Evolutionary conservation across 306 rosid genomes (phyloP), one percentile per base, ranked within the genome.

Genomic region (Cicer pinnatifidum): DNA sequence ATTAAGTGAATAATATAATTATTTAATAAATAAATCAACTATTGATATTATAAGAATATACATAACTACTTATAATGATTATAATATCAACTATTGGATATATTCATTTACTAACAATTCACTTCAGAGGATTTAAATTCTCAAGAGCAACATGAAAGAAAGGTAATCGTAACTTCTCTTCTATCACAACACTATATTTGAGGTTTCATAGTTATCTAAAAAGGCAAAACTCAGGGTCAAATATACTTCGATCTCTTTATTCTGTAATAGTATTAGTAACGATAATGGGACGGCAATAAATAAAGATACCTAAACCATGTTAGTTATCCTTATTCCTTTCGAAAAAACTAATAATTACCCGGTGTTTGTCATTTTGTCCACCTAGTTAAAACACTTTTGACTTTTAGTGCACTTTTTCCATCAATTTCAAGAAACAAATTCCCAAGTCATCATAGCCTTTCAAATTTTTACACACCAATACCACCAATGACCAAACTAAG

Each of bases 301-400:
- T 6, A 64, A 63, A 65, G 73, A 62, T 44, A 2, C 72, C 2
- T 40, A 40, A 53, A 20, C 66, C 63, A 51, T 12, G 66, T 51
- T 5, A 51, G 37, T 7, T 70, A 71, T 71, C 65, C 41, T 19
- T 56, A 13, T 57, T 57, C 67, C 43, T 19, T 1, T 10, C 48
- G 51, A 16, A 17, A 39, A 48, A 23, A 46, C 35, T 28, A 28
- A 11, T 56, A 75, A 67, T 76, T 61, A 68, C 8, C 13, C 9
- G 8, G 8, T 6, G 20, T 74, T 74, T 66, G 20, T 57, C 70
- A 57, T 67, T 46, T 35, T 47, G 37, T 38, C 81, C 71, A 69
- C 7, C 37, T 77, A 56, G 59, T 47, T 58, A 68, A 59, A 56
- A 23, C 54, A 69, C 66, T 35, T 41, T 46, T 37, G 71, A 41